Base-by-base conservation (phyloP, 768 basidiomycete genomes). In the Termitomyces sp. region DNA sequence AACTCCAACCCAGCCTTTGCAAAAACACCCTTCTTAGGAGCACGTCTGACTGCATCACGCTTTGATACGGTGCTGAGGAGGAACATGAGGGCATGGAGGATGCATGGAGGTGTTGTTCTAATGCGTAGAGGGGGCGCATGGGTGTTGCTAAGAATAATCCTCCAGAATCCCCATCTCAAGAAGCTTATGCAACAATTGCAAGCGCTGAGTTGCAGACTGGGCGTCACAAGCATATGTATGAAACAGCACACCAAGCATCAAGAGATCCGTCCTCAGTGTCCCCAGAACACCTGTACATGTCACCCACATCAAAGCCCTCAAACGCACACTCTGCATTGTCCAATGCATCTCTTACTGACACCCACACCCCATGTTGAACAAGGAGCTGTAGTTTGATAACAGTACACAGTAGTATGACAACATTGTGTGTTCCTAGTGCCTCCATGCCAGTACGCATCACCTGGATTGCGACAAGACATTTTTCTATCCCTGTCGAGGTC, bases 21-120 rank as follows among this genome's bases (percentile, higher is more conserved):
- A 69, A 90, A 92, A 0, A 88, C 71, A 44, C 81, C 84, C 55
- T 85, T 77, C 71, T 86, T 88, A 3, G 90, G 89, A 50, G 82
- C 85, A 23, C 87, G 76, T 39, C 89, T 90, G 0, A 86, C 81
- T 0, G 85, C 79, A 62, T 92, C 89, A 13, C 87, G 80, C 61
- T 89, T 89, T 0, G 86, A 80, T 1, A 81, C 72, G 5, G 80
- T 78, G 59, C 83, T 86, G 38, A 89, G 70, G 5, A 91, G 78
- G 64, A 86, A 91, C 0, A 82, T 84, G 5, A 91, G 73, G 12
- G 81, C 66, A 57, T 83, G 85, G 0, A 91, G 60, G 2, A 86
- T 67, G 5, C 84, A 79, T 0, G 89, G 88, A 59, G 89, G 88
- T 7, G 88, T 89, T 3, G 78, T 76, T 39, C 81, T 81, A 6